Conservation (phyloP, 352 stramenopile species). For the Globisporangium polare region DNA sequence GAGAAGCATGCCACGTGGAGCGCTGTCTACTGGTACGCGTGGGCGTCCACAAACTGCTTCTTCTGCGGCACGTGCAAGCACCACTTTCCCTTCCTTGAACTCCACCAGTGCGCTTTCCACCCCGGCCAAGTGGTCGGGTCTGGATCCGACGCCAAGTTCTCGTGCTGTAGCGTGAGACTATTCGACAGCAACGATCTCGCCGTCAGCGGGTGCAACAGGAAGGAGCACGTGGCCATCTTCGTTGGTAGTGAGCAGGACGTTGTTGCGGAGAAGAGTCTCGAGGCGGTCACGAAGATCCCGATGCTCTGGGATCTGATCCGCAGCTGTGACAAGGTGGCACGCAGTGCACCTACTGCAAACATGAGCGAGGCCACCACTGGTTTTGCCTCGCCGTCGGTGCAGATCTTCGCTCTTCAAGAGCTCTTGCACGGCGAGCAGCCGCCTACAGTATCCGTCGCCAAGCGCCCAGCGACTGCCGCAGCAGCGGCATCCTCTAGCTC, state of each 20-base stretch:
- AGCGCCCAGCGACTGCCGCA: not conserved
- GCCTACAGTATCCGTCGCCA: not conserved
- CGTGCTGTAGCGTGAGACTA: slow-evolving; percentile 40
- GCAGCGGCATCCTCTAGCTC: not conserved
- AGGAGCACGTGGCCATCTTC: slow-evolving; percentile 27
- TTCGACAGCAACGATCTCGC: slow-evolving; percentile 49
- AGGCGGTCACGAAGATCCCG: slow-evolving; percentile 23
- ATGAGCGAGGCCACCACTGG: not conserved
- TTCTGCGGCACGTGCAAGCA: slow-evolving; percentile 44
- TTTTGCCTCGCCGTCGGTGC: not conserved
- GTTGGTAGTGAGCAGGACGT: slow-evolving; percentile 6
- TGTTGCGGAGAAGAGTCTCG: slow-evolving; percentile 11
- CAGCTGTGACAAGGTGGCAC: slow-evolving; percentile 7
- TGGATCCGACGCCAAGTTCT: slow-evolving; percentile 40
- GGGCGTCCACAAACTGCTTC: slow-evolving; percentile 57
- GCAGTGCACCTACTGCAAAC: not conserved
- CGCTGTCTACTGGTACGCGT: slow-evolving; percentile 80
- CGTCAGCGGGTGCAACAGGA: slow-evolving; percentile 37
- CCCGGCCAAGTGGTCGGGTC: slow-evolving; percentile 32
- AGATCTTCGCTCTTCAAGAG: not conserved
- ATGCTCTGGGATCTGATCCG: slow-evolving; percentile 38
- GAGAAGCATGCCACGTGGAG: slow-evolving; percentile 53
- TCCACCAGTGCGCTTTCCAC: slow-evolving; percentile 45
- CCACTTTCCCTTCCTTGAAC: slow-evolving; percentile 36
- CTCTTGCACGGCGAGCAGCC: slow-evolving; percentile 6